Percentiles rank a stretch among this genome's conserved stretches.
Conservation (phyloP, 495 filamentous ascomycete species). For the Aspergillus cavernicola region DNA sequence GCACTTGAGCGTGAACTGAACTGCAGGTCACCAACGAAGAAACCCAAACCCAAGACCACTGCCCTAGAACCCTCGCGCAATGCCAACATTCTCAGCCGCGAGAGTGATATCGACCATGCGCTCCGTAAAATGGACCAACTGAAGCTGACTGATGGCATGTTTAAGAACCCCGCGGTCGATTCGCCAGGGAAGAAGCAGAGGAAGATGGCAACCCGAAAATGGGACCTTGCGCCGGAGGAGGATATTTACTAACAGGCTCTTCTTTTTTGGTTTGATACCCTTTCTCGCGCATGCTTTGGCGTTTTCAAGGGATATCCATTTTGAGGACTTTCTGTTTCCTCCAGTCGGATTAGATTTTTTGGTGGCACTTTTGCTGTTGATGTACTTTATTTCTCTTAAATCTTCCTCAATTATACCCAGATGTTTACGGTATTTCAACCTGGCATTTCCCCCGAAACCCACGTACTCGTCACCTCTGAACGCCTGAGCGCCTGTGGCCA, state of each 20-base stretch:
- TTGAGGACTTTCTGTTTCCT: too few species aligned
- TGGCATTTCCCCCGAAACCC: too few species aligned
- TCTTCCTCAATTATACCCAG: too few species aligned
- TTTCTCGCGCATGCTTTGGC: background rate
- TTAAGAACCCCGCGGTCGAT: constrained; percentile 23
- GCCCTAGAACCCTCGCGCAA: constrained; percentile 20
- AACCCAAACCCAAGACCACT: constrained; percentile 30
- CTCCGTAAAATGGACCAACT: constrained; percentile 42
- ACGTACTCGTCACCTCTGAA: too few species aligned
- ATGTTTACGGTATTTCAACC: too few species aligned
- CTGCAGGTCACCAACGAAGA: constrained; percentile 44
- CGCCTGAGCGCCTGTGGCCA: too few species aligned
- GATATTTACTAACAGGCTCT: constrained; percentile 28
- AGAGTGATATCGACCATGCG: constrained; percentile 43
- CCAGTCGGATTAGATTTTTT: too few species aligned
- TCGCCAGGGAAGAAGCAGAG: constrained; percentile 38
- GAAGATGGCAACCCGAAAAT: constrained; percentile 54
- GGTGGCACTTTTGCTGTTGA: too few species aligned
- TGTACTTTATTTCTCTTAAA: too few species aligned
- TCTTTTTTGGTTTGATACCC: background rate
- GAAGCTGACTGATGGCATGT: constrained; percentile 41
- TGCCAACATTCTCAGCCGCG: constrained; percentile 32
- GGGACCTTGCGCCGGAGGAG: constrained; percentile 54
- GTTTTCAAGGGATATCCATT: background rate
- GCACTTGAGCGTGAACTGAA: constrained; percentile 46